Conservation (phyloP, 1,139 yeast species). For the Yamadazyma blattariae region DNA sequence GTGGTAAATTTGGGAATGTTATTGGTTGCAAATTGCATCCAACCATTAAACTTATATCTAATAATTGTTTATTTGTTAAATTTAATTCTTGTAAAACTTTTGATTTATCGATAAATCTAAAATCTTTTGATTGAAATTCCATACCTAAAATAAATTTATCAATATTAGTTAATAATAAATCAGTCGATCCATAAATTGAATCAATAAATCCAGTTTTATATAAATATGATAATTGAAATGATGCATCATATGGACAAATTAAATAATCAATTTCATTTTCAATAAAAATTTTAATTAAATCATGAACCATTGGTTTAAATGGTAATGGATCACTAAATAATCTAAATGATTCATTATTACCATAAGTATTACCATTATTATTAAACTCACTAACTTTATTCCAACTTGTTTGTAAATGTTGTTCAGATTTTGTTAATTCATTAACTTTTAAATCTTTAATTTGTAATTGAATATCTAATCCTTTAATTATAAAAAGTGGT, state of each 20-base stretch:
- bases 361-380: constrained; percentile 11
- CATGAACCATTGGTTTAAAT: constrained; percentile 49
- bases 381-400: constrained; percentile 26
- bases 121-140: constrained; percentile 63
- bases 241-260: constrained; percentile 81
- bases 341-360: constrained; percentile 41
- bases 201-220: constrained; percentile 58
- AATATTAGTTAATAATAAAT: constrained; percentile 59
- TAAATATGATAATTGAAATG: constrained; percentile 78
- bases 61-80: constrained; percentile 61
- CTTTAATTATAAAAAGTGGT: constrained; percentile 75
- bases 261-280: constrained; percentile 61
- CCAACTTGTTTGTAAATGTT: constrained; percentile 48
- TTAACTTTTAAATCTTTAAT: constrained; percentile 28
- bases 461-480: constrained; percentile 43
- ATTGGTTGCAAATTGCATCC: constrained; percentile 77
- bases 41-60: constrained; percentile 71
- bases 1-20: constrained; percentile 58
- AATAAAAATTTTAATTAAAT: constrained; percentile 56
- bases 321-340: constrained; percentile 46
- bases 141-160: constrained; percentile 73
- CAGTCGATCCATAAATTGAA: constrained; percentile 83
- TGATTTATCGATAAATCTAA: constrained; percentile 62
- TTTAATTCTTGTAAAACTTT: constrained; percentile 60
- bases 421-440: constrained; percentile 45